Evolutionary conservation across 768 basidiomycete genomes (phyloP).

Genomic region (Boletus edulis): DNA sequence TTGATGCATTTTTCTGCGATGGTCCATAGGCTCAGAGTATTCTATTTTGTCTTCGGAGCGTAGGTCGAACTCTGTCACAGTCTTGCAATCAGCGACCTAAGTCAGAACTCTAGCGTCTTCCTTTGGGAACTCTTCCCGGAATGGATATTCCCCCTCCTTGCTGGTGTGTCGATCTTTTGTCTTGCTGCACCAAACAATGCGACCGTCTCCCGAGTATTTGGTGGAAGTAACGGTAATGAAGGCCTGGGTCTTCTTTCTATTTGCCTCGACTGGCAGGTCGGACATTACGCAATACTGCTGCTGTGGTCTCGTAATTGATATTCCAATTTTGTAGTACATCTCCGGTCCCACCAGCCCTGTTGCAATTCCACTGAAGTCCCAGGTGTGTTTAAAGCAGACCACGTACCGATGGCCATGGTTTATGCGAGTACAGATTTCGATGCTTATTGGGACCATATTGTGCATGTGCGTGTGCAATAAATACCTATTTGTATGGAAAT

Average conservation of each 20-base stretch:
- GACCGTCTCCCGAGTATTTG: slow-evolving; percentile 54
- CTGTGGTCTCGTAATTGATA: not conserved
- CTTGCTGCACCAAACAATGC: slow-evolving; percentile 51
- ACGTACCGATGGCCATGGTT: not conserved
- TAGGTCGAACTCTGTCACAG: slow-evolving; percentile 28
- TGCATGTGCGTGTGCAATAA: slow-evolving; percentile 42
- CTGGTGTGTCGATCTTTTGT: slow-evolving; percentile 61
- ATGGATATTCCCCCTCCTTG: slow-evolving; percentile 54
- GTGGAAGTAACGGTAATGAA: slow-evolving; percentile 61
- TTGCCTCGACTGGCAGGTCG: slow-evolving; percentile 59
- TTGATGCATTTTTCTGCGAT: slow-evolving; percentile 42
- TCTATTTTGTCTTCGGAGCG: slow-evolving; percentile 22
- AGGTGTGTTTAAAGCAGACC: slow-evolving; percentile 22
- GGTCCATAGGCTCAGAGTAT: slow-evolving; percentile 37
- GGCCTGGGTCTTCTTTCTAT: slow-evolving; percentile 59
- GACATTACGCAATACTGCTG: slow-evolving; percentile 21
- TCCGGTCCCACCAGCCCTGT: slow-evolving; percentile 40
- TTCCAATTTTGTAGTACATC: slow-evolving; percentile 18
- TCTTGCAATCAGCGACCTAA: not conserved
- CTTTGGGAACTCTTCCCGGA: slow-evolving; percentile 27
- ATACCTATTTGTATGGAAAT: not conserved
- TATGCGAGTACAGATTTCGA: slow-evolving; percentile 33
- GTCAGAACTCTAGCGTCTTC: slow-evolving; percentile 31
- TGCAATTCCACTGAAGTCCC: slow-evolving; percentile 53
- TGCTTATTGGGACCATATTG: slow-evolving; percentile 46